Percentiles rank a stretch among this genome's conserved stretches.
Conservation (phyloP, 306 rosid species). For the Mucuna pruriens region DNA sequence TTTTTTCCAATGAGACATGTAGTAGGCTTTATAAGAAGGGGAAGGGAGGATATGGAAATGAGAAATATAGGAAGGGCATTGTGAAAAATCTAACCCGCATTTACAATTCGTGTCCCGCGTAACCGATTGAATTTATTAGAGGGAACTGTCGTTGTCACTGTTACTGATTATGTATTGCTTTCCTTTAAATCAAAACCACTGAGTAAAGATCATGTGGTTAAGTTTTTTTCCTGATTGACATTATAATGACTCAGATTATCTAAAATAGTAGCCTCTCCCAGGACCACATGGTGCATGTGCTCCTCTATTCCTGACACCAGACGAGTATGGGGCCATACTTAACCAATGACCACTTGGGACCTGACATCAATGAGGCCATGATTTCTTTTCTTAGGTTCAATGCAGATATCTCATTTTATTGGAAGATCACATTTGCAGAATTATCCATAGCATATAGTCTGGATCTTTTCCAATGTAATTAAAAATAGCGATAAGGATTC, state of each 20-base stretch:
- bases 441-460: constrained; percentile 20
- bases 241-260: constrained; percentile 22
- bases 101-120: not conserved
- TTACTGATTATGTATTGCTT: not conserved
- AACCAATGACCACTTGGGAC: constrained; percentile 35
- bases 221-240: not conserved
- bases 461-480: constrained; percentile 5
- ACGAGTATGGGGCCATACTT: constrained; percentile 39
- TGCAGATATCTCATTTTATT: constrained; percentile 30
- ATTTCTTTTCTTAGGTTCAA: constrained; percentile 36
- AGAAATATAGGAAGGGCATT: not conserved
- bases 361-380: constrained; percentile 31
- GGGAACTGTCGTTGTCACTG: not conserved
- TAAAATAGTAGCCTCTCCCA: not conserved
- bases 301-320: constrained; percentile 36
- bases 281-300: constrained; percentile 55
- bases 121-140: not conserved
- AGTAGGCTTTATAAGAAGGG: not conserved
- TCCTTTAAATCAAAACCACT: not conserved
- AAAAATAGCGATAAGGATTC: not conserved
- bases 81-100: not conserved
- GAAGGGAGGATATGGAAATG: not conserved
- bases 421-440: constrained; percentile 28
- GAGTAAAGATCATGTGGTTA: not conserved
- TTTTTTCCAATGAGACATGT: not conserved